These are phyloP conservation scores for Alnus glutinosa DNA, from an alignment of 306 rosid species.

Conservation along the genomic window DNA sequence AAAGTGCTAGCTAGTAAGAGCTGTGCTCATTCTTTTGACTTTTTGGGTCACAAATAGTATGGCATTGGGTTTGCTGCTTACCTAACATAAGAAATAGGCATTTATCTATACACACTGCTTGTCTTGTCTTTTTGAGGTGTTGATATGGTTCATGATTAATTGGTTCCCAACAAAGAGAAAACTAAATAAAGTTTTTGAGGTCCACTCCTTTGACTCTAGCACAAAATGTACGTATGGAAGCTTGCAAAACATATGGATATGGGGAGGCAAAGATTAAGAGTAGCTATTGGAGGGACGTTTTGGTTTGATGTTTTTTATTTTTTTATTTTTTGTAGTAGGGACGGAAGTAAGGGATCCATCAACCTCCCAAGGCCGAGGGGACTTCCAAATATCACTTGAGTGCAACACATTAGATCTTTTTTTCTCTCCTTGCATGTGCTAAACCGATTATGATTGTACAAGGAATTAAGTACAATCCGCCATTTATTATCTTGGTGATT, in stretches of 20 bases:
- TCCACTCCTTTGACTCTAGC: constrained; percentile 51
- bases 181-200: constrained; percentile 24
- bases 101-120: constrained; percentile 11
- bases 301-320: not conserved
- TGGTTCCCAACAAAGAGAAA: constrained; percentile 8
- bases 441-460: no score
- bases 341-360: no score
- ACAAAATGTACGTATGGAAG: constrained; percentile 29
- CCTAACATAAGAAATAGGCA: constrained; percentile 23
- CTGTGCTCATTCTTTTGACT: constrained; percentile 42
- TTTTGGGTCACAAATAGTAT: constrained; percentile 23
- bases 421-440: no score
- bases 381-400: no score
- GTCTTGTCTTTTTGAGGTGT: constrained; percentile 32
- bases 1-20: not conserved
- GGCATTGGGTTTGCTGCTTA: constrained; percentile 23
- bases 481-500: no score
- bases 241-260: constrained; percentile 17
- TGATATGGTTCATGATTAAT: constrained; percentile 11
- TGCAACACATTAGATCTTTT: no score
- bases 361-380: no score
- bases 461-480: no score
- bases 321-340: no score
- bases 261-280: not conserved
- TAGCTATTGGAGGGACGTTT: not conserved